phyloP scores from a whole-genome alignment of 768 basidiomycete species.

The Polyporus arcularius region DNA sequence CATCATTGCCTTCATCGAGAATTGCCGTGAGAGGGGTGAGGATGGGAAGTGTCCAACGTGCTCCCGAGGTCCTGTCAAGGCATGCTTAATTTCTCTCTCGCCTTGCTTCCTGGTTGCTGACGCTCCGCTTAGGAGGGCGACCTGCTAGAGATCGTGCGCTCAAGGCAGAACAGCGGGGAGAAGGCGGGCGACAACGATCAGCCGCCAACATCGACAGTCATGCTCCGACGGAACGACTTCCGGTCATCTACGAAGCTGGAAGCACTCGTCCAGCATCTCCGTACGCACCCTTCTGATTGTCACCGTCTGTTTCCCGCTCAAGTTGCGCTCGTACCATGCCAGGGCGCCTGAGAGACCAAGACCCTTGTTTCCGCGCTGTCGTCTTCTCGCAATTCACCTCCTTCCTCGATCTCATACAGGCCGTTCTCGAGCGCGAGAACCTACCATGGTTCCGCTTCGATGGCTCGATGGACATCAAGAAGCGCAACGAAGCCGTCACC shows the following conservation, averaged over 20 bases:
- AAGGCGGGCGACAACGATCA: constrained; percentile 32
- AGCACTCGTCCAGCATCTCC: constrained; percentile 73
- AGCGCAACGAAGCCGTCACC: constrained; percentile 70
- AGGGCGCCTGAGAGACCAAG: constrained; percentile 68
- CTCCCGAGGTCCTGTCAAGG: constrained; percentile 65
- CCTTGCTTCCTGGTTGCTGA: background rate
- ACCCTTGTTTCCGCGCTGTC: constrained; percentile 78
- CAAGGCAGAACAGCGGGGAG: constrained; percentile 20
- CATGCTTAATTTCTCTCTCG: constrained; percentile 20
- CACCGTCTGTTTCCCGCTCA: background rate
- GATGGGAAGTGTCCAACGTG: constrained; percentile 82
- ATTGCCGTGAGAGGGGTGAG: constrained; percentile 69
- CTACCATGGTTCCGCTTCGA: constrained; percentile 83
- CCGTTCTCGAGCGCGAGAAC: constrained; percentile 65
- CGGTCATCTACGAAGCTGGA: constrained; percentile 89
- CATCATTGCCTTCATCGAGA: constrained; percentile 70
- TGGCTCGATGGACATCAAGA: constrained; percentile 88
- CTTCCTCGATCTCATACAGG: constrained; percentile 82
- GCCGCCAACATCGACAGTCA: constrained; percentile 44
- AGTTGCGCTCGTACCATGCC: background rate
- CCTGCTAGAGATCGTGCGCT: constrained; percentile 64
- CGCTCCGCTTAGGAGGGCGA: constrained; percentile 48
- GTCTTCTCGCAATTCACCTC: constrained; percentile 91
- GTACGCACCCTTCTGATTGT: constrained; percentile 37
- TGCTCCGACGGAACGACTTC: constrained; percentile 80